phyloP scores from a whole-genome alignment of 2,329 filamentous ascomycete species.

The Huntiella omanensis region DNA sequence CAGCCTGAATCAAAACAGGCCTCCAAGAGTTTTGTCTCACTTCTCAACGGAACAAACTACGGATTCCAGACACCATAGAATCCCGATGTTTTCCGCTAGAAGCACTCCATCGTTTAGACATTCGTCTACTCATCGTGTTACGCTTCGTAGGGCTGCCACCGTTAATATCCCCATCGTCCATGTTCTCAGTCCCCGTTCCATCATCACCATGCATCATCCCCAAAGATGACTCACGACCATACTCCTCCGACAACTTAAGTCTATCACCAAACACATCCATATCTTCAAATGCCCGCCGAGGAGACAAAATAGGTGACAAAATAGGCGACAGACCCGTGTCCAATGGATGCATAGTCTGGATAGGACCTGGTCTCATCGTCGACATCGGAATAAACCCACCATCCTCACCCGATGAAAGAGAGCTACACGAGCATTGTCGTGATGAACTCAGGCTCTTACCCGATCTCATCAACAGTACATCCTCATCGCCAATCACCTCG shows the following conservation, averaged over 20 bases:
- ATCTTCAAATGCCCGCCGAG: constrained; percentile 4
- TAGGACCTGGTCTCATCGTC: background rate
- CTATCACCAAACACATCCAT: constrained; percentile 2
- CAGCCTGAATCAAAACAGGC: background rate
- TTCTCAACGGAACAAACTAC: constrained; percentile 8
- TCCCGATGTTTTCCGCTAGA: constrained; percentile 9
- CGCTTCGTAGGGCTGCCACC: constrained; percentile 2
- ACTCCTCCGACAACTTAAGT: constrained; percentile 1
- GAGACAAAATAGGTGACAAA: constrained; percentile 1
- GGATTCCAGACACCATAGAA: constrained; percentile 8
- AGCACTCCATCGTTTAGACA: constrained; percentile 9
- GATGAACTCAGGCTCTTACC: background rate
- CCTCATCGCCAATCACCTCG: constrained; percentile 1
- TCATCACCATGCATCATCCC: background rate
- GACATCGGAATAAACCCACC: background rate
- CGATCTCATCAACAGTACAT: constrained; percentile 7
- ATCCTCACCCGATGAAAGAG: background rate
- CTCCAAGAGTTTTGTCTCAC: background rate
- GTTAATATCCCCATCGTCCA: background rate
- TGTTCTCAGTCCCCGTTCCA: background rate
- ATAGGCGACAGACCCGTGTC: background rate
- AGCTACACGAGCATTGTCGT: background rate
- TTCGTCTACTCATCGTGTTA: background rate
- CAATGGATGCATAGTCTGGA: background rate
- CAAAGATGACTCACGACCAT: background rate